phyloP scores from a whole-genome alignment of 805 yeast species.

The Lachancea sp. region DNA sequence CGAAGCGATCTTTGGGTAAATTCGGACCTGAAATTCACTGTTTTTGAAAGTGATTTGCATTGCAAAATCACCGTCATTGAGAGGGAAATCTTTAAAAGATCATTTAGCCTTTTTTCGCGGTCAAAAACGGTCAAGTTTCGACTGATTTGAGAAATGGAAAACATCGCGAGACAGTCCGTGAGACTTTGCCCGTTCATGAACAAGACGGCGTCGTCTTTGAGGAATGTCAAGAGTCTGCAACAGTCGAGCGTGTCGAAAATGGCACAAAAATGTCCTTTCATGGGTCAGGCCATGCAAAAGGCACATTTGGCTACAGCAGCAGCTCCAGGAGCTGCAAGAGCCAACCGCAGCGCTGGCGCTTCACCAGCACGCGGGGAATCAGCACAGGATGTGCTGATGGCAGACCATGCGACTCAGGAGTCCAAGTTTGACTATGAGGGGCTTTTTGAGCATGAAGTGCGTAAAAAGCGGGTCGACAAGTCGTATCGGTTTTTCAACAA shows the following conservation, averaged over 20 bases:
- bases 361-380: constrained; percentile 26
- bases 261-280: constrained; percentile 83
- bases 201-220: constrained; percentile 19
- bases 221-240: constrained; percentile 24
- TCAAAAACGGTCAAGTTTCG: not conserved
- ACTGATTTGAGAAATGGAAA: constrained; percentile 52
- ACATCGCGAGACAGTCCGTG: constrained; percentile 68
- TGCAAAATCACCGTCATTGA: not conserved
- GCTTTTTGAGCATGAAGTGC: constrained; percentile 57
- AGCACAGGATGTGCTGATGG: constrained; percentile 20
- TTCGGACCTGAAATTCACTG: too few relatives aligned
- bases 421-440: constrained; percentile 64
- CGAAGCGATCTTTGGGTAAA: too few relatives aligned
- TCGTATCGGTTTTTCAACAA: constrained; percentile 96
- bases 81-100: not conserved
- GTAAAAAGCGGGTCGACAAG: constrained; percentile 74
- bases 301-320: constrained; percentile 33
- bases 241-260: constrained; percentile 39
- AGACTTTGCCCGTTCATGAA: constrained; percentile 80
- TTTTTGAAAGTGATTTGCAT: too few relatives aligned
- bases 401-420: constrained; percentile 42
- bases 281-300: constrained; percentile 65
- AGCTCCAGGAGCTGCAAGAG: constrained; percentile 26
- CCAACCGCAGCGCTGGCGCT: constrained; percentile 21
- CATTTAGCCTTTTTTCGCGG: not conserved